Conservation (phyloP, 1,284 basidiomycete genomes). For the Microbotryomycetes sp. region DNA sequence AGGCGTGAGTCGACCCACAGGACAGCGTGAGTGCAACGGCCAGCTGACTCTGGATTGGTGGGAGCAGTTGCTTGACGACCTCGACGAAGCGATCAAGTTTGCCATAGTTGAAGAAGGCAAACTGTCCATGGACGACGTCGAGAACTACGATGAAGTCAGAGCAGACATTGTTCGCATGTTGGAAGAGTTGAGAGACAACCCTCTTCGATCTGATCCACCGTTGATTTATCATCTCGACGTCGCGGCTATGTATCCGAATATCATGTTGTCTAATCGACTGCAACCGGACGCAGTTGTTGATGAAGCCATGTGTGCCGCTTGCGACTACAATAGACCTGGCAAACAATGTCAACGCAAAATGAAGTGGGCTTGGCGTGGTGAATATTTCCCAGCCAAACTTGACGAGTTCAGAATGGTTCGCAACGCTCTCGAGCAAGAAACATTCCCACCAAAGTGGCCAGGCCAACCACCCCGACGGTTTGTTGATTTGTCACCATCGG, state of each 20-base stretch:
- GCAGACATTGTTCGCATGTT: conserved; percentile 67
- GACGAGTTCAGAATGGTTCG: conserved; percentile 99
- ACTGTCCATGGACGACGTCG: conserved; percentile 71
- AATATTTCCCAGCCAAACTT: conserved; percentile 94
- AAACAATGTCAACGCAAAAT: conserved; percentile 91
- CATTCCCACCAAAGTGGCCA: conserved; percentile 74
- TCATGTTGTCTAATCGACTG: conserved; percentile 99
- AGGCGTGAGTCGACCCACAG: conserved; percentile 48
- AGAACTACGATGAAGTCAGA: conserved; percentile 93
- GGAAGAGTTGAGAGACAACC: conserved; percentile 85
- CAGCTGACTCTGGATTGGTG: conserved; percentile 10
- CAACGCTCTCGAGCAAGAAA: conserved; percentile 90
- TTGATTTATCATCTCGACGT: conserved; percentile 99
- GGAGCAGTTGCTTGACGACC: conserved; percentile 78
- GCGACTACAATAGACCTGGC: conserved; percentile 94
- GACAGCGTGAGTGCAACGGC: background rate
- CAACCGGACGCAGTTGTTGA: conserved; percentile 98
- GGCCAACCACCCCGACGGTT: conserved; percentile 72
- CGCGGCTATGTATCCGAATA: conserved; percentile 99
- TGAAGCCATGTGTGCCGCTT: conserved; percentile 93
- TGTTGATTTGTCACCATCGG: conserved; percentile 72
- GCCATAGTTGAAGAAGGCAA: conserved; percentile 85
- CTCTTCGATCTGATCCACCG: conserved; percentile 79
- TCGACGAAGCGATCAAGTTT: conserved; percentile 86
- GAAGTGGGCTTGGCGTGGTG: conserved; percentile 98